A percentile compares a stretch with the other conserved stretches of the same genome.
These are phyloP conservation scores for Bretschneidera sinensis DNA, from an alignment of 345 rosid species.

Conservation along the genomic window DNA sequence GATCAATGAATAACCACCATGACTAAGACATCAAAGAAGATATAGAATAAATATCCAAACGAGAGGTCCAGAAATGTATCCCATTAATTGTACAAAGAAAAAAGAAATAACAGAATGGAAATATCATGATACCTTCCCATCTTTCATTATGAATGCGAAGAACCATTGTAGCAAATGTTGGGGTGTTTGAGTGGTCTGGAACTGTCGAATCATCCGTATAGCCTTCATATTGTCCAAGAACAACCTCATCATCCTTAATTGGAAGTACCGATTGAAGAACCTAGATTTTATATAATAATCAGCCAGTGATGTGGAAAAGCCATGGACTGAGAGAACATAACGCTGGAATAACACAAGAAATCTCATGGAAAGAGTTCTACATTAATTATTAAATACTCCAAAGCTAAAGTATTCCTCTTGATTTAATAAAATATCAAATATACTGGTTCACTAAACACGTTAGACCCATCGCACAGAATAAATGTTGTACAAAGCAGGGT, in stretches of 20 bases:
- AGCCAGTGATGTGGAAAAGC: conserved; percentile 15
- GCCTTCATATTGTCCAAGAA: conserved; percentile 94
- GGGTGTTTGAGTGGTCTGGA: conserved; percentile 87
- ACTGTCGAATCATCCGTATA: conserved; percentile 93
- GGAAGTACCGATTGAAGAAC: conserved; percentile 95
- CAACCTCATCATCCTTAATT: conserved; percentile 85
- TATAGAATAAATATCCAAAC: conserved; percentile 1
- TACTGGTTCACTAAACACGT: not conserved
- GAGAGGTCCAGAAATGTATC: not conserved
- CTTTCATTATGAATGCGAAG: conserved; percentile 90
- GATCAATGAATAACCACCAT: conserved; percentile 1
- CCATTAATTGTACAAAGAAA: not conserved
- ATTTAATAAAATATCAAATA: too few relatives aligned
- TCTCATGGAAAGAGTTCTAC: not conserved
- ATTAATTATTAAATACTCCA: not conserved
- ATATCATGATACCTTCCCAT: conserved; percentile 79
- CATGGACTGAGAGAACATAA: conserved; percentile 8
- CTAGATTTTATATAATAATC: conserved; percentile 33
- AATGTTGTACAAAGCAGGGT: not conserved
- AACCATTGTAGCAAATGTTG: conserved; percentile 84
- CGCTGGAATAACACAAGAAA: not conserved
- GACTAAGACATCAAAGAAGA: not conserved
- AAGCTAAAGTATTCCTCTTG: not conserved
- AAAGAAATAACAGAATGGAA: conserved; percentile 12
- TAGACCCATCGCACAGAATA: not conserved